Evolutionary conservation across 2,329 filamentous ascomycete genomes (phyloP).

Genomic region (Clarireedia paspali): DNA sequence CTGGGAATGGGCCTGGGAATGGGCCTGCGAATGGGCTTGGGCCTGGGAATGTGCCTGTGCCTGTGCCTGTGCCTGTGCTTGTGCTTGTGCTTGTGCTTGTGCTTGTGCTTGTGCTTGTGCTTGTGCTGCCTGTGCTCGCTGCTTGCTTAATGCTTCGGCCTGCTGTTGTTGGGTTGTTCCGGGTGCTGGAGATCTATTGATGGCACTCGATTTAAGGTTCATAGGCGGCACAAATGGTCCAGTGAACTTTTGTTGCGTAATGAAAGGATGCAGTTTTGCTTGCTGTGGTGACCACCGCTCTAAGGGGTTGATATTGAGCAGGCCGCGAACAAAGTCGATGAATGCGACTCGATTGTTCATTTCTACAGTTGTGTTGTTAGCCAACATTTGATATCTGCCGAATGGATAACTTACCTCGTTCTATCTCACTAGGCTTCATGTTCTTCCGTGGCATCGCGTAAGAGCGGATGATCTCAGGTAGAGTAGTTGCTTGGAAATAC

Average conservation of each 20-base stretch:
- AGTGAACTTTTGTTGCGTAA: slow-evolving; percentile 95
- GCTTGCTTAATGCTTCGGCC: slow-evolving; percentile 88
- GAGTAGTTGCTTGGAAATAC: slow-evolving; percentile 89
- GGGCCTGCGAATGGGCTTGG: slow-evolving; percentile 47
- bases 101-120: slow-evolving; percentile 43
- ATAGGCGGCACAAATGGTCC: slow-evolving; percentile 94
- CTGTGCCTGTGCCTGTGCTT: slow-evolving; percentile 45
- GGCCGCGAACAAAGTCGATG: slow-evolving; percentile 92
- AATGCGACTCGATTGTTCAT: slow-evolving; percentile 97
- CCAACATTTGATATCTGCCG: slow-evolving; percentile 11
- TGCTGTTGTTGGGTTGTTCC: slow-evolving; percentile 95
- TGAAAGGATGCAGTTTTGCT: slow-evolving; percentile 94
- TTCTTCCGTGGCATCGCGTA: slow-evolving; percentile 99
- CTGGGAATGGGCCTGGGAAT: slow-evolving; percentile 51
- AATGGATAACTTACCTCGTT: slow-evolving; percentile 62
- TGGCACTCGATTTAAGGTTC: slow-evolving; percentile 83
- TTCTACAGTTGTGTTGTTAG: slow-evolving; percentile 48
- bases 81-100: slow-evolving; percentile 44
- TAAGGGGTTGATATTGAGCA: slow-evolving; percentile 89
- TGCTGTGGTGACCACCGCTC: slow-evolving; percentile 98
- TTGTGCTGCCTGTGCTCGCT: slow-evolving; percentile 60
- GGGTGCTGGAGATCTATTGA: slow-evolving; percentile 81
- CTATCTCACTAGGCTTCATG: slow-evolving; percentile 96
- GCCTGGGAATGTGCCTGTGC: slow-evolving; percentile 47
- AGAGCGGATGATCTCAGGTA: slow-evolving; percentile 95